phyloP scores from a whole-genome alignment of 441 rosid genomes.

The Populus trichocarpa region DNA sequence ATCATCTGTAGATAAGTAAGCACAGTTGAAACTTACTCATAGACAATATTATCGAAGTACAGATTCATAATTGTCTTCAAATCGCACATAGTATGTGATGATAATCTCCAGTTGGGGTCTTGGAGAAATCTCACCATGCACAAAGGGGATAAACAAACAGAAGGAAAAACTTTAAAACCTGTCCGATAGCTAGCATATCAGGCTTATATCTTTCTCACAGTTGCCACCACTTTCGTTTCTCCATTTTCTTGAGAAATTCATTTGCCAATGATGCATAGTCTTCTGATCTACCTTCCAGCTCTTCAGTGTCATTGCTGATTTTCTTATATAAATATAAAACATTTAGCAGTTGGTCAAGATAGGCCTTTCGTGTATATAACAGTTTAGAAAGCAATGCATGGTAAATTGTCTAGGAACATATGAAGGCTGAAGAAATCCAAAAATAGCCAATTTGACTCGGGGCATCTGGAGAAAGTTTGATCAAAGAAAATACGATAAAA shows the following conservation, averaged over 20 bases:
- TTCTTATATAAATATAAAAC: slow-evolving; percentile 31
- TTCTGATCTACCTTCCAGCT: slow-evolving; percentile 61
- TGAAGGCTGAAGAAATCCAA: neutral
- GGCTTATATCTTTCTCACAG: slow-evolving; percentile 3
- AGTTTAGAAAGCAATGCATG: neutral
- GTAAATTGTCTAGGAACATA: neutral
- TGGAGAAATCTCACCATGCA: neutral
- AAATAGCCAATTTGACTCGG: too few species aligned
- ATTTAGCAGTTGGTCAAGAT: slow-evolving; percentile 1
- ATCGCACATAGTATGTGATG: neutral
- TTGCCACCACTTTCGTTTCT: slow-evolving; percentile 66
- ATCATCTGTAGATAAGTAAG: neutral
- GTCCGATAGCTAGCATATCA: neutral
- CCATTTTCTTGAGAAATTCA: slow-evolving; percentile 68
- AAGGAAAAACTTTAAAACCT: neutral
- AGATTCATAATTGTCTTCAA: neutral
- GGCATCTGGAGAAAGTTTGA: neutral
- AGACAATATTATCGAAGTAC: neutral
- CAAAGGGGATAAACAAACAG: neutral
- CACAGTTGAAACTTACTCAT: neutral
- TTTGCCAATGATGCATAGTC: slow-evolving; percentile 62
- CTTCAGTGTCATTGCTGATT: slow-evolving; percentile 54
- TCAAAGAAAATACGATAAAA: too few species aligned
- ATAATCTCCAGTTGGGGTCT: neutral
- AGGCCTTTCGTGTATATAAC: neutral